phyloP scores from a whole-genome alignment of 306 rosid species.

The Clitoria ternatea region DNA sequence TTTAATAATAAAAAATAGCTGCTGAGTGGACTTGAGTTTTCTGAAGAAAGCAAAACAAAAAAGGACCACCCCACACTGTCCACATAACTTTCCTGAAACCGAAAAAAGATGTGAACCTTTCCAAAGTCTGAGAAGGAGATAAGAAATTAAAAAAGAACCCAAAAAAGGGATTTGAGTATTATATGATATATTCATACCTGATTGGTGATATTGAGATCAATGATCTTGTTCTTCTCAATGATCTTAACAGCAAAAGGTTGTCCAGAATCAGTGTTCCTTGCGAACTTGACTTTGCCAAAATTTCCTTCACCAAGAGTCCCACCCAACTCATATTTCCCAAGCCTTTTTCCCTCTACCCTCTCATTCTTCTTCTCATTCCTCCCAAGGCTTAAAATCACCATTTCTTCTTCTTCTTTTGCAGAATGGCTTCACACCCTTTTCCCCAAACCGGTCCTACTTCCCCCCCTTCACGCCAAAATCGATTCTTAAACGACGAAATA shows the following conservation, averaged over 20 bases:
- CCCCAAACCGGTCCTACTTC: background rate
- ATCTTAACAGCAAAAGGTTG: conserved; percentile 71
- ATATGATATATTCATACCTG: conserved; percentile 63
- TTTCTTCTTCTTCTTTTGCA: background rate
- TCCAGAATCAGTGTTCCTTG: conserved; percentile 50
- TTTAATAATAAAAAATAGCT: background rate
- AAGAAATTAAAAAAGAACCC: background rate
- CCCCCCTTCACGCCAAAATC: background rate
- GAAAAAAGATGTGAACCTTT: background rate
- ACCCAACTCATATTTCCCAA: conserved; percentile 81
- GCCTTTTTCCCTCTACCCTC: conserved; percentile 33
- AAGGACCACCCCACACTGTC: too few species aligned
- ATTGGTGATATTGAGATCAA: conserved; percentile 53
- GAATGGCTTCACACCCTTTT: conserved; percentile 5
- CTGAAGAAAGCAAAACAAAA: background rate
- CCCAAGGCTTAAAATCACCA: conserved; percentile 33
- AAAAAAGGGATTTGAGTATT: background rate
- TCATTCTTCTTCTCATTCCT: conserved; percentile 5
- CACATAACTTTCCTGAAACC: too few species aligned
- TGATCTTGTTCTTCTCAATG: conserved; percentile 60
- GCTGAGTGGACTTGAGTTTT: background rate
- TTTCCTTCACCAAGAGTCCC: conserved; percentile 81
- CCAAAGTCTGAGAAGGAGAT: background rate
- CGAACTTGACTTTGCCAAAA: conserved; percentile 86
- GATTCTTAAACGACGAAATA: background rate